Conservation (phyloP, 2,329 filamentous ascomycete species). For the Colletotrichum neosansevieriae region DNA sequence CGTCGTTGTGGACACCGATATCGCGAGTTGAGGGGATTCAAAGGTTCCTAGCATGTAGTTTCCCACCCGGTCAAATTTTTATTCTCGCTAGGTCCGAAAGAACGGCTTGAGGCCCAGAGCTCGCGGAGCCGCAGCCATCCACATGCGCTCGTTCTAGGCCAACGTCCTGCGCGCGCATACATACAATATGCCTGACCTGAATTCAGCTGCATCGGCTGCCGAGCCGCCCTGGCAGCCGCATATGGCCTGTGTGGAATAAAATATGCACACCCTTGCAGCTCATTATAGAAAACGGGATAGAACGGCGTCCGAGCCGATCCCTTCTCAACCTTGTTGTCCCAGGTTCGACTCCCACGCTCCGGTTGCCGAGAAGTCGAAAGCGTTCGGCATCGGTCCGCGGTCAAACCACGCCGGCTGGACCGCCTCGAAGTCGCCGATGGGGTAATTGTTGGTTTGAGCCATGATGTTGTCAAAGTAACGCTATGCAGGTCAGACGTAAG, state of each 20-base stretch:
- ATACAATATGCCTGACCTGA: not conserved
- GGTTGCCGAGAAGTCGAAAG: slow-evolving; percentile 24
- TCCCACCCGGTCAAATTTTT: slow-evolving; percentile 18
- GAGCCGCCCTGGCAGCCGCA: slow-evolving; percentile 31
- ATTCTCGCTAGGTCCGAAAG: slow-evolving; percentile 6
- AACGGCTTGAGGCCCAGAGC: slow-evolving; percentile 12
- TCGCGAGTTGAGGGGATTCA: slow-evolving; percentile 18
- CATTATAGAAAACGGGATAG: slow-evolving; percentile 10
- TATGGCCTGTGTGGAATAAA: not conserved
- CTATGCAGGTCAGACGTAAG: slow-evolving; percentile 15
- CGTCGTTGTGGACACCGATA: slow-evolving; percentile 34
- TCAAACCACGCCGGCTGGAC: slow-evolving; percentile 28
- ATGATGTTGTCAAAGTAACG: slow-evolving; percentile 41
- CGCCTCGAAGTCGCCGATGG: slow-evolving; percentile 21
- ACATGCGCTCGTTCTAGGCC: slow-evolving; percentile 1
- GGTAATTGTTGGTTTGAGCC: slow-evolving; percentile 27
- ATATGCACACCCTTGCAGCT: slow-evolving; percentile 18
- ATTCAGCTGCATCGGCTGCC: slow-evolving; percentile 32
- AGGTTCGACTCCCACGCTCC: slow-evolving; percentile 25
- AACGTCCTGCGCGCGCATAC: not conserved
- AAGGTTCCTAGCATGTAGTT: slow-evolving; percentile 15
- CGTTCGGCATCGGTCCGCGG: slow-evolving; percentile 20
- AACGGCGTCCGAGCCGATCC: not conserved
- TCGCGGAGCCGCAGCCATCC: slow-evolving; percentile 28
- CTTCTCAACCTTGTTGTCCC: slow-evolving; percentile 23